Conservation (phyloP, 2,329 filamentous ascomycete genomes). For the Talaromyces verruculosus region DNA sequence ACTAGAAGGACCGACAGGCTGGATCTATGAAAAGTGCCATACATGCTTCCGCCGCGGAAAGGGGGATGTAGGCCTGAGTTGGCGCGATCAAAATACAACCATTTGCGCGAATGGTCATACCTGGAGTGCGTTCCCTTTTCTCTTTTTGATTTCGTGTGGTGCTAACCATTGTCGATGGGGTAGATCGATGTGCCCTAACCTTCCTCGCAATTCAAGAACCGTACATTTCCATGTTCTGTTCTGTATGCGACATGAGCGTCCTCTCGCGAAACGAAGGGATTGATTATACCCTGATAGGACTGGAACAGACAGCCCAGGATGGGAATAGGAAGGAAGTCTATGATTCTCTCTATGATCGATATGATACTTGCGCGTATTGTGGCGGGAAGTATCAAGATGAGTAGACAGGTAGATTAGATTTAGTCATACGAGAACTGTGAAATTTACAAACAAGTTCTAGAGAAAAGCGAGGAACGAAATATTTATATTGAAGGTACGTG, state of each 20-base stretch:
- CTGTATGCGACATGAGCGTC: constrained; percentile 52
- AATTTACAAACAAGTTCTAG: not conserved
- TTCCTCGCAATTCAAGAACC: constrained; percentile 57
- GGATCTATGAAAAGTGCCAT: constrained; percentile 51
- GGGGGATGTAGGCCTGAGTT: constrained; percentile 39
- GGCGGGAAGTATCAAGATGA: constrained; percentile 35
- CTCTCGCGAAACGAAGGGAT: constrained; percentile 46
- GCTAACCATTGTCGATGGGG: too few relatives aligned
- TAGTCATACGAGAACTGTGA: not conserved
- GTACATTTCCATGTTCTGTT: constrained; percentile 55
- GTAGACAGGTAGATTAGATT: not conserved
- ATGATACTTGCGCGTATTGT: constrained; percentile 40
- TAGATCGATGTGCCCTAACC: constrained; percentile 54
- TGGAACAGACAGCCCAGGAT: not conserved
- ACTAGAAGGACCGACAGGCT: constrained; percentile 26
- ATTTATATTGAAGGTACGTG: constrained; percentile 8
- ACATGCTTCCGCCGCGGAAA: constrained; percentile 46
- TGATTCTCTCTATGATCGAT: constrained; percentile 31
- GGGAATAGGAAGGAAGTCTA: constrained; percentile 23
- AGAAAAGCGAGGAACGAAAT: not conserved
- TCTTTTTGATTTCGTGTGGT: too few relatives aligned
- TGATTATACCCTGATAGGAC: constrained; percentile 14
- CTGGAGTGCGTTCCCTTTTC: constrained; percentile 42
- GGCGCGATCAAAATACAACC: constrained; percentile 49
- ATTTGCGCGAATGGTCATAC: constrained; percentile 54